Base-by-base conservation (phyloP, 73 alveolate species). In the Urostyla sp. region DNA sequence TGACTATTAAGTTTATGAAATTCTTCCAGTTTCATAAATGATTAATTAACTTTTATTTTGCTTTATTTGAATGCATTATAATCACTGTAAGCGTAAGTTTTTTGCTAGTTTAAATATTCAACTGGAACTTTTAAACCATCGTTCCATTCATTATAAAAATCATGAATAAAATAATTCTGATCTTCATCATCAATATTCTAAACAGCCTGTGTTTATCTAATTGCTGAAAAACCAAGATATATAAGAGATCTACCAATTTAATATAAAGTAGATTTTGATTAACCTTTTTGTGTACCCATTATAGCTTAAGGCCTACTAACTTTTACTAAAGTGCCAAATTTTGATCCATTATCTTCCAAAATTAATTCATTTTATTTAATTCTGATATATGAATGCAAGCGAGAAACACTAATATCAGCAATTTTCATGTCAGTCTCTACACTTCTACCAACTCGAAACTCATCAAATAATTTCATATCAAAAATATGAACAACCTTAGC, bases 341-440 rank as follows among this genome's bases (percentile, higher is more conserved):
- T 85, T 0, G 89, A 56, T 0, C 69, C 74, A 31, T 49, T 37
- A 40, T 85, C 93, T 37, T 75, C 85, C 0, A 85, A 43, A 23
- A 32, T 34, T 11, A 84, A 46, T 69, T 51, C 44, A 23, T 61
- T 73, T 35, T 43, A 45, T 21, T 23, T 26, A 28, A 59, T 18
- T 58, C 69, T 59, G 15, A 85, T 50, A 40, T 50, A 49, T 11
- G 88, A 58, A 51, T 85, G 93, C 10, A 85, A 37, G 26, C 93
- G 59, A 0, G 93, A 85, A n/a, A 85, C 86, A 55, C 83, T 50
- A 11, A 85, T 85, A 75, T 85, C 93, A 7, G 93, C 85, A 4
- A 85, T 85, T 52, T 84, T 75, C 63, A 85, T 81, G 38, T 85
- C 85, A 63, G 77, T 55, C 36, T 85, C 89, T 18, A 77, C 85